Conservation (phyloP, 2,329 filamentous ascomycete genomes). For the Monilinia fructigena region DNA sequence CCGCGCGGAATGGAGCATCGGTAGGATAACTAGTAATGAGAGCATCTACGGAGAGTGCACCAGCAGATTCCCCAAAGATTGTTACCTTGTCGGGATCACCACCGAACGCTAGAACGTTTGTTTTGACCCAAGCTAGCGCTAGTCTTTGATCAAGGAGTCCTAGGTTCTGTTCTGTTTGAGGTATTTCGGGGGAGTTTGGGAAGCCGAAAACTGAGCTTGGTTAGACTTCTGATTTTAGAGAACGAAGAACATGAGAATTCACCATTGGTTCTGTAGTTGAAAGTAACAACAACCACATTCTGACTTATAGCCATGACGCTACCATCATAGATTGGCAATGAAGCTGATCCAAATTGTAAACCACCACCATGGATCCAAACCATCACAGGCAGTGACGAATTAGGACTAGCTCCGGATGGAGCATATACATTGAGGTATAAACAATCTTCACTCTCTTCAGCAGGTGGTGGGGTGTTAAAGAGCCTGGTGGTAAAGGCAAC, state of each 20-base stretch:
- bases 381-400: slow-evolving; percentile 51
- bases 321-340: slow-evolving; percentile 27
- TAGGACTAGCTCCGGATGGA: slow-evolving; percentile 41
- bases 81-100: slow-evolving; percentile 51
- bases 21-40: slow-evolving; percentile 73
- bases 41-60: slow-evolving; percentile 73
- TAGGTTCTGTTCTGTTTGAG: slow-evolving; percentile 49
- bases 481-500: background rate
- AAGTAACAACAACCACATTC: slow-evolving; percentile 28
- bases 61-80: slow-evolving; percentile 52
- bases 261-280: slow-evolving; percentile 27
- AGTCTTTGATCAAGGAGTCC: slow-evolving; percentile 72
- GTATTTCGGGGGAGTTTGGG: slow-evolving; percentile 18
- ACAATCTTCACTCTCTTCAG: slow-evolving; percentile 55
- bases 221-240: background rate
- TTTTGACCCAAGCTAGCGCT: slow-evolving; percentile 71
- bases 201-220: slow-evolving; percentile 15
- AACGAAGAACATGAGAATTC: too few species aligned
- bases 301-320: slow-evolving; percentile 25
- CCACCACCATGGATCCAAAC: slow-evolving; percentile 70
- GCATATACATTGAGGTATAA: slow-evolving; percentile 60
- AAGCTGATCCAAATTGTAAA: slow-evolving; percentile 24
- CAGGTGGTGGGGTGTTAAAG: slow-evolving; percentile 17
- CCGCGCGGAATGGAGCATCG: slow-evolving; percentile 70
- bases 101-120: slow-evolving; percentile 75